phyloP scores from a whole-genome alignment of 108 stramenopile species.

The Epithemia pelagica region DNA sequence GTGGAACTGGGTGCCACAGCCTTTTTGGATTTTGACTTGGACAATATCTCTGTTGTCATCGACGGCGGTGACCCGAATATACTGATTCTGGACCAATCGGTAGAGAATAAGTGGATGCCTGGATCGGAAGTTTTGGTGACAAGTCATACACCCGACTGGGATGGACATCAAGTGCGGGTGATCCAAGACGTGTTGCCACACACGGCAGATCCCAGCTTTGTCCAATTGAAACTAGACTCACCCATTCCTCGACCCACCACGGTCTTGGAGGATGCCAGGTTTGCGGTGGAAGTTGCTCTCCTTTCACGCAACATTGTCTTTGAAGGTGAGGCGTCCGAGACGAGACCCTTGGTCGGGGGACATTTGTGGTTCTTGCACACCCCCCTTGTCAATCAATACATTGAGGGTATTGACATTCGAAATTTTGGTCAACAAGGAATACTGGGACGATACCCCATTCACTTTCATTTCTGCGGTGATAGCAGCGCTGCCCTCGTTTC shows the following conservation, averaged over 20 bases:
- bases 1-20: background rate
- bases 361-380: constrained; percentile 3
- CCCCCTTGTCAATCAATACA: constrained; percentile 2
- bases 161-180: background rate
- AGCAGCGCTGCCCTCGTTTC: constrained; percentile 15
- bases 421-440: constrained; percentile 27
- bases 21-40: background rate
- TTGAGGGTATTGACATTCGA: constrained; percentile 17
- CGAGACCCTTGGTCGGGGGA: background rate
- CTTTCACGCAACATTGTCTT: constrained; percentile 55
- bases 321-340: constrained; percentile 10
- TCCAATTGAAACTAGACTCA: background rate
- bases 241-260: background rate
- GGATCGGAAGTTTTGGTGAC: background rate
- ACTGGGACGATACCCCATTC: constrained; percentile 37
- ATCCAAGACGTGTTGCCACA: background rate
- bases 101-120: background rate
- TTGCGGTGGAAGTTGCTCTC: constrained; percentile 39
- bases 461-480: constrained; percentile 32
- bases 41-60: background rate
- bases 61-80: background rate
- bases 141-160: background rate
- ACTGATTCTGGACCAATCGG: background rate
- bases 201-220: background rate
- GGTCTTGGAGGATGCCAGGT: background rate